Percentiles rank a stretch among this genome's conserved stretches.
phyloP scores from a whole-genome alignment of 306 rosid species.

The Dalbergia cochinchinensis region DNA sequence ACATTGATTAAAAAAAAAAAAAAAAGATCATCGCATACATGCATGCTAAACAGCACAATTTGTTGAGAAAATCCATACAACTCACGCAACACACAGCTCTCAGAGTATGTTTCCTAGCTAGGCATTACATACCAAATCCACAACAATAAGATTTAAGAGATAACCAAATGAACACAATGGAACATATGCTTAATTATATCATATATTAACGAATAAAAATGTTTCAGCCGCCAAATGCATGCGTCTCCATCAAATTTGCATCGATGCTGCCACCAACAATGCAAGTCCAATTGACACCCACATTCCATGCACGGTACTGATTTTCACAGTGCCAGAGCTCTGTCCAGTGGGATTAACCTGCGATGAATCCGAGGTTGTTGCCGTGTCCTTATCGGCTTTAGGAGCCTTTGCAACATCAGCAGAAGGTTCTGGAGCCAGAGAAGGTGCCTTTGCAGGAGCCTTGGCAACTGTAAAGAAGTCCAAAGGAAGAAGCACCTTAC shows the following conservation, averaged over 20 bases:
- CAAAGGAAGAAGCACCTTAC: conserved; percentile 64
- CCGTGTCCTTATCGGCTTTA: conserved; percentile 52
- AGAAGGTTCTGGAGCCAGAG: conserved; percentile 45
- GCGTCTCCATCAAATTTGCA: conserved; percentile 5
- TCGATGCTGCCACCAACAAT: not conserved
- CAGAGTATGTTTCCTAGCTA: conserved; percentile 6
- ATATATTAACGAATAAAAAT: not conserved
- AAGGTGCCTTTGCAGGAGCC: conserved; percentile 53
- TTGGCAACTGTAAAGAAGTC: conserved; percentile 57
- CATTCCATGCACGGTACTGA: conserved; percentile 12
- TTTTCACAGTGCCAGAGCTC: conserved; percentile 30
- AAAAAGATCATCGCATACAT: no score
- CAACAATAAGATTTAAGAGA: not conserved
- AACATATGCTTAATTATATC: not conserved
- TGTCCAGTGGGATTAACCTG: conserved; percentile 17
- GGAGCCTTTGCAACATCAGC: conserved; percentile 40
- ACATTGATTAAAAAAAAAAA: no score
- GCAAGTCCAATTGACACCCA: conserved; percentile 42
- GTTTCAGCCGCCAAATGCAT: not conserved
- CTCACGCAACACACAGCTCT: not conserved
- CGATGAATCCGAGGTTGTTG: conserved; percentile 43
- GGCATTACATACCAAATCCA: not conserved
- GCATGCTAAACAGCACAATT: not conserved
- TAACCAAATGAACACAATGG: not conserved
- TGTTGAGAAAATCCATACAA: not conserved